Evolutionary conservation across 345 rosid species (phyloP), one percentile per base, ranked within the genome.

Genomic region (Mercurialis annua): DNA sequence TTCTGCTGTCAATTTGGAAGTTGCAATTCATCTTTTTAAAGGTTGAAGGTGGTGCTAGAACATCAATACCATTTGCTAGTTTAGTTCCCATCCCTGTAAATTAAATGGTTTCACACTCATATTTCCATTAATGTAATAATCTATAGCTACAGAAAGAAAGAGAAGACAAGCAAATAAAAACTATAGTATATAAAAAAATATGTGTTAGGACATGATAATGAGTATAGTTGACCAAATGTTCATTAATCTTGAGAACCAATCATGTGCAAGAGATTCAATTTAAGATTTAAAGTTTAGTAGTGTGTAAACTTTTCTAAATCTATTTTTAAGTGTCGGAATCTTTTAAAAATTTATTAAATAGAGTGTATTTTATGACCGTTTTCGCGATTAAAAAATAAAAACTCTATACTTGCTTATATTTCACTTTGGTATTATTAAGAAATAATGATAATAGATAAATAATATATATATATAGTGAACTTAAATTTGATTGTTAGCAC

Each of bases 11-110:
- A n/a, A 61, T 63, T 30, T 56, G 52, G 52, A 65, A 40, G 33
- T 51, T 59, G 61, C 74, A 65, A 50, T 71, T 79, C 50, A 67
- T 69, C 52, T 27, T 55, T 64, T 60, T 58, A 73, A n/a, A n/a
- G 69, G 56, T 49, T 70, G 69, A 49, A 71, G 67, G 8, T 54
- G 51, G 76, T 68, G 75, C 65, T 76, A 78, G 70, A 69, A 73
- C 76, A 65, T 82, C 72, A 58, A 71, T 55, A 21, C 74, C 75
- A 46, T 70, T 68, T 40, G 80, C 83, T 75, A 83, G 76, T 73
- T 80, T 42, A 81, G 90, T 83, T 82, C 89, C 97, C 97, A 92
- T 92, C 60, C 88, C 97, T 81, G 91, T n/a, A n/a, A n/a, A n/a
- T n/a, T n/a, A 82, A 82, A 80, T 49, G 53, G 66, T 51, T 53